A percentile compares a stretch with the other conserved stretches of the same genome.
These are phyloP conservation scores for Acanthamoeba triangularis DNA, from an alignment of 208 protist genomes.

Conservation along the genomic window DNA sequence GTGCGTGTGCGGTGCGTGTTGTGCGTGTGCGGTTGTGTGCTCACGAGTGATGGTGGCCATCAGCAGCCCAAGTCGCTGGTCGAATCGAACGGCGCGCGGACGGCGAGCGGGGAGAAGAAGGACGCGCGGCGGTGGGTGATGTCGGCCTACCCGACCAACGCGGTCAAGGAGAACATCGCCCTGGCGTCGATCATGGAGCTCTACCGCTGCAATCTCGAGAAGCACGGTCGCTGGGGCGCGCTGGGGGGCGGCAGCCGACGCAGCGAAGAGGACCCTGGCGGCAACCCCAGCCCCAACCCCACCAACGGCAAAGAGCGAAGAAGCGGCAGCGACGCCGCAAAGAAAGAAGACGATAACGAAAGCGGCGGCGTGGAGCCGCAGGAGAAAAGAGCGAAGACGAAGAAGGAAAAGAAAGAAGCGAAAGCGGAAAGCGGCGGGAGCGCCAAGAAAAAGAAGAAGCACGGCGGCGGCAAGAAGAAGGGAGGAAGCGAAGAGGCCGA, in stretches of 20 bases:
- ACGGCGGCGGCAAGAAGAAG: neutral
- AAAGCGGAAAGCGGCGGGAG: neutral
- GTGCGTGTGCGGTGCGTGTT: neutral
- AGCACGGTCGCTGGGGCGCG: constrained; percentile 35
- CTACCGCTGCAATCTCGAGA: constrained; percentile 45
- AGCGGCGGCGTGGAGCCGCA: neutral
- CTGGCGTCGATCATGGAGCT: constrained; percentile 61
- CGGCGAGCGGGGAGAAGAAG: neutral
- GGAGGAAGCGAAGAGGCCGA: neutral
- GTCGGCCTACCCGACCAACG: constrained; percentile 20
- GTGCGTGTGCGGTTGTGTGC: neutral
- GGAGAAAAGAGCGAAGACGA: neutral
- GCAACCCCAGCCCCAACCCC: neutral
- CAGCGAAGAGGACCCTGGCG: neutral
- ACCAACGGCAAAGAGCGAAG: neutral
- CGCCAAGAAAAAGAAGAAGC: neutral
- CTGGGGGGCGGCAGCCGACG: neutral
- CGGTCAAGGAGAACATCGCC: constrained; percentile 53
- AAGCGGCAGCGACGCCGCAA: neutral
- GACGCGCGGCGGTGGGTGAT: constrained; percentile 62
- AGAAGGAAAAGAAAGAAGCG: constrained; percentile 18
- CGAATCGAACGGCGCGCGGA: neutral
- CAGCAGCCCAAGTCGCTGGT: neutral
- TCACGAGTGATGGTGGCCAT: neutral
- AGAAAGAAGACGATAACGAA: neutral